phyloP scores from a whole-genome alignment of 2,329 filamentous ascomycete species.

The Ascochyta pisi region DNA sequence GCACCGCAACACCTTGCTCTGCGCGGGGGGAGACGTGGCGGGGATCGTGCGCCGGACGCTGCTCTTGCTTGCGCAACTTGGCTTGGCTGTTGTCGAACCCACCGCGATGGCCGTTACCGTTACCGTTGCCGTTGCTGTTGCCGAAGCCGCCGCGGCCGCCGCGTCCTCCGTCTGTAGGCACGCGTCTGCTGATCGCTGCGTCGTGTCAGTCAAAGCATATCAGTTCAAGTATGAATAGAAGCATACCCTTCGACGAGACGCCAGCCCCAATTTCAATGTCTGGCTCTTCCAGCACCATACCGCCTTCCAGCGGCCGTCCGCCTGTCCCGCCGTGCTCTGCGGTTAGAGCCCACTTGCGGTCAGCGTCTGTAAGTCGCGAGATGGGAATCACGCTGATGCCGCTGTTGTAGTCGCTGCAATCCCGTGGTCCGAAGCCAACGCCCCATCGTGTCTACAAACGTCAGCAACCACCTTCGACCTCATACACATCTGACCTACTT shows the following conservation, averaged over 20 bases:
- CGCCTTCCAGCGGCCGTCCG: conserved; percentile 77
- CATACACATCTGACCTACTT: conserved; percentile 33
- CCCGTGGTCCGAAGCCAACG: conserved; percentile 93
- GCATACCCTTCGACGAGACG: conserved; percentile 84
- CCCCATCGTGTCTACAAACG: conserved; percentile 86
- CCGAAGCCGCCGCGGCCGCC: conserved; percentile 28
- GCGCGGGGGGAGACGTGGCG: conserved; percentile 45
- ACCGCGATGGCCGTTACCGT: conserved; percentile 1
- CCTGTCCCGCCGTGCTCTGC: conserved; percentile 94
- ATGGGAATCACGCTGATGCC: conserved; percentile 95
- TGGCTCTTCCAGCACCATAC: conserved; percentile 92
- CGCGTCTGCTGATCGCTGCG: conserved; percentile 45
- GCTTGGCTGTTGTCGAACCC: conserved; percentile 29
- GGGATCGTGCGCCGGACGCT: conserved; percentile 35
- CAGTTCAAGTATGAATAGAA: background rate
- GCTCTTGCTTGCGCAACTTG: conserved; percentile 41
- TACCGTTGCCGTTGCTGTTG: too few species aligned
- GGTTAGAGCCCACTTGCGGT: conserved; percentile 95
- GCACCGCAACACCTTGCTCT: conserved; percentile 56
- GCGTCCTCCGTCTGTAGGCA: conserved; percentile 42
- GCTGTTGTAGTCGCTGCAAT: conserved; percentile 94
- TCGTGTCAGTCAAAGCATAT: conserved; percentile 18
- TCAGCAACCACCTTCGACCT: conserved; percentile 21
- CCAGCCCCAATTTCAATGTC: conserved; percentile 98
- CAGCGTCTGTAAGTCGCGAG: conserved; percentile 88